Base-by-base conservation (phyloP, 2,329 filamentous ascomycete genomes). In the Aureobasidium leucospermi region DNA sequence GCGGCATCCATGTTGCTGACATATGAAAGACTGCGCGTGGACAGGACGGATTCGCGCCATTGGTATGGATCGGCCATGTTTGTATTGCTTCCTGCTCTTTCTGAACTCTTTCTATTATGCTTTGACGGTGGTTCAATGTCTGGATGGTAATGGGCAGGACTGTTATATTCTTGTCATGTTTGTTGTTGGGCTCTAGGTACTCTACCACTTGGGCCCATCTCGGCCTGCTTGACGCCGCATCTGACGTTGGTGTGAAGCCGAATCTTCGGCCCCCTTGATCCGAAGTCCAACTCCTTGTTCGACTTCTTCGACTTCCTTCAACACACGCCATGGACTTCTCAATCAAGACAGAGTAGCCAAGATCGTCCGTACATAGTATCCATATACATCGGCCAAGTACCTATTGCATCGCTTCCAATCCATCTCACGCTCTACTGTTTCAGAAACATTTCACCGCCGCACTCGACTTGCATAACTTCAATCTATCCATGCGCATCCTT, bases 11-110 rank as follows among this genome's bases (percentile, higher is more conserved):
- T 60, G 56, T 65, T 68, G 62, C 64, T 68, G 59, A 70, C 62
- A 62, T 69, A 70, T 41, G 69, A 70, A 39, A 72, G 66, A 7
- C 67, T 68, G 61, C 70, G 68, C 4, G 70, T 70, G 28, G 68
- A 70, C n/a, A 71, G 64, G 48, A 70, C 69, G 16, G 64, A 65
- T 60, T 71, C 67, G 61, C 65, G 66, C 65, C 66, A 60, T 43
- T 63, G 60, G 47, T 62, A 63, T 10, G 62, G 60, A n/a, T 62
- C 58, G 32, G 52, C 41, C 51, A 49, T 48, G 43, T 23, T 36
- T n/a, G 38, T 13, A 13, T 45, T 10, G n/a, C 11, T 15, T 32
- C 10, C 5, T 36, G 39, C 7, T 42, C 2, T 16, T 29, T 23
- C 34, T 42, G 29, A 38, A 11, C 19, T 45, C 7, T 23, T 10